phyloP scores from a whole-genome alignment of 2,329 filamentous ascomycete genomes.

The Ascosphaera pollenicola region DNA sequence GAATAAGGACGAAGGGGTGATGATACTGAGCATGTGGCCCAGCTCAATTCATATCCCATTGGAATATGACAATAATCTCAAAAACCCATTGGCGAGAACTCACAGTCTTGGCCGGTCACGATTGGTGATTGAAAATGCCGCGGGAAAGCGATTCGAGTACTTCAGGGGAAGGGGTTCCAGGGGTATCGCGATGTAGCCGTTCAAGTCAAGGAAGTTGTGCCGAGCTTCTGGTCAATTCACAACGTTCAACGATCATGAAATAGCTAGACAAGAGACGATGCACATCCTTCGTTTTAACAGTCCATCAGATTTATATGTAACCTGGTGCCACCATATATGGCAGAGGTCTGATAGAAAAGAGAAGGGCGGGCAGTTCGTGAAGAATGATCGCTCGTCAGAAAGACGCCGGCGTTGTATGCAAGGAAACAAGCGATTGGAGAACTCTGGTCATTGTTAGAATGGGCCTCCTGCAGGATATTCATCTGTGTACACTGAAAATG shows the following conservation, averaged over 20 bases:
- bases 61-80: neutral
- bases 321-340: neutral
- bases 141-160: neutral
- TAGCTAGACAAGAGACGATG: too few species aligned
- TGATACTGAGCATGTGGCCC: neutral
- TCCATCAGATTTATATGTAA: neutral
- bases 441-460: neutral
- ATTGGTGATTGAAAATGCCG: neutral
- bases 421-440: neutral
- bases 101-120: neutral
- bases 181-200: neutral
- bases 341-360: neutral
- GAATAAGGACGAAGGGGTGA: neutral
- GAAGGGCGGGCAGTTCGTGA: neutral
- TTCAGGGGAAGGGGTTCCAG: neutral
- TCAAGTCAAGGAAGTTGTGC: neutral
- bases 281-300: neutral
- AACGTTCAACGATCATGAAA: neutral
- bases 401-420: neutral
- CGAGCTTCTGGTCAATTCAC: neutral
- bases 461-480: too few species aligned
- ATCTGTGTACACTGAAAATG: neutral
- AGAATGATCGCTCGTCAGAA: neutral
- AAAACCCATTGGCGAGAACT: neutral
- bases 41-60: neutral